Evolutionary conservation across 2,329 filamentous ascomycete species (phyloP), one percentile per base, ranked within the genome.

Genomic region (Ceratocystis colombiana): DNA sequence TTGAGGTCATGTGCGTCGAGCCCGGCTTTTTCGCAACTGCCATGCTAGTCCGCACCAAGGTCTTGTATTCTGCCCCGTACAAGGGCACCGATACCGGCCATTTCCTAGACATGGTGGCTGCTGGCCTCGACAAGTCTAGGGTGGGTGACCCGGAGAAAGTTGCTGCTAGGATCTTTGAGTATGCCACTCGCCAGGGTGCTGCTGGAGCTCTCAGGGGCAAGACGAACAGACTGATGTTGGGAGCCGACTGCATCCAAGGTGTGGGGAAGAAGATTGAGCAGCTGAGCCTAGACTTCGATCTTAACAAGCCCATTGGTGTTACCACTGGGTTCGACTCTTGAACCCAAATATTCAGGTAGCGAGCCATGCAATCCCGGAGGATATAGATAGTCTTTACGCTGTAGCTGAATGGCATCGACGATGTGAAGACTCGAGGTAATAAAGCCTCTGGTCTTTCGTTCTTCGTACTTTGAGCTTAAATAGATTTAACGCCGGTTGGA

Each of bases 21-120:
- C 80, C 81, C 0, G 82, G 81, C 0, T 79, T 80, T 67, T 83
- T 84, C 70, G 77, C 81, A 1, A 84, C 80, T 0, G 73, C 71
- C 0, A 79, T 84, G 63, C 74, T 83, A 8, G 44, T 12, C 3
- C 63, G 63, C 45, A 50, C 70, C 20, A 68, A 71, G 6, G 68
- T 70, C 0, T 68, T 69, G 15, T 69, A 70, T 1, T 68, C 70
- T 8, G 70, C 67, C 3, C 68, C 70, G 1, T 76, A 77, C 64
- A 68, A 73, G 55, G 73, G 70, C 22, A 72, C 71, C 1, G 69
- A 70, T 0, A 71, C 73, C 0, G 70, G 69, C 7, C 69, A 71
- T 25, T 70, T 70, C 5, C 67, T 72, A 5, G 67, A 71, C 0
- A 71, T 69, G 25, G 71, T 69, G 25, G 70, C 75, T 44, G 69